Base-by-base conservation (phyloP, 2,329 filamentous ascomycete genomes). In the Paraconiothyrium sp. region DNA sequence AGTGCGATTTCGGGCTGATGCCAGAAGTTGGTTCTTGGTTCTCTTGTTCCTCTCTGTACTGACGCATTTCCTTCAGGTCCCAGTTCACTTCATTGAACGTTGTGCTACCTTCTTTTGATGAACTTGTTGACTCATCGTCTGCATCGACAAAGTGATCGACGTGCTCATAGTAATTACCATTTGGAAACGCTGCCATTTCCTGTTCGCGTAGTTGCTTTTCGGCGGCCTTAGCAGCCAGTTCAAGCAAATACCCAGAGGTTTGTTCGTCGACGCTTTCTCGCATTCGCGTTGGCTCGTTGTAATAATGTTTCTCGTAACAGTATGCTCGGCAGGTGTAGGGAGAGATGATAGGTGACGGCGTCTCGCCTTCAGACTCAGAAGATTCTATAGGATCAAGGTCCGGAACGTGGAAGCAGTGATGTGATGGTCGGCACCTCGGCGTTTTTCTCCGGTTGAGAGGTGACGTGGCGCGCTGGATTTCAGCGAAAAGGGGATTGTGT, bases 31-130 rank as follows among this genome's bases (percentile, higher is more conserved):
- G 62, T 34, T 59, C 63, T 54, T 62, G 62, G 44, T 67, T 71
- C 54, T 64, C 57, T 30, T 67, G 58, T 57, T 89, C 83, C 68
- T 92, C 88, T 55, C 89, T 90, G 77, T 94, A 90, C 69, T 89
- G 86, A 68, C 92, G 90, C 90, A 95, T 92, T 69, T 93, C 90
- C 70, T 89, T 86, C 72, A 95, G 84, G 74, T 93, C 92, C 89
- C 91, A 94, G 60, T 86, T 81, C 4, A 87, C 85, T 68, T 88
- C 84, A 54, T 87, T 85, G 2, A 88, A 89, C 51, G 89, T 90
- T 50, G 88, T 88, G 72, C 89, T 88, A 44, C 88, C 84, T 60
- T 86, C 76, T 14, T 58, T 46, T 43, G 57, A 64, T 14, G 68
- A 69, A 27, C 67, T 67, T 10, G 73, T 72, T 9, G 72, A 62